A percentile compares a stretch with the other conserved stretches of the same genome.
Evolutionary conservation across 176 grass and related monocot species (phyloP).

Genomic region (Leersia perrieri): DNA sequence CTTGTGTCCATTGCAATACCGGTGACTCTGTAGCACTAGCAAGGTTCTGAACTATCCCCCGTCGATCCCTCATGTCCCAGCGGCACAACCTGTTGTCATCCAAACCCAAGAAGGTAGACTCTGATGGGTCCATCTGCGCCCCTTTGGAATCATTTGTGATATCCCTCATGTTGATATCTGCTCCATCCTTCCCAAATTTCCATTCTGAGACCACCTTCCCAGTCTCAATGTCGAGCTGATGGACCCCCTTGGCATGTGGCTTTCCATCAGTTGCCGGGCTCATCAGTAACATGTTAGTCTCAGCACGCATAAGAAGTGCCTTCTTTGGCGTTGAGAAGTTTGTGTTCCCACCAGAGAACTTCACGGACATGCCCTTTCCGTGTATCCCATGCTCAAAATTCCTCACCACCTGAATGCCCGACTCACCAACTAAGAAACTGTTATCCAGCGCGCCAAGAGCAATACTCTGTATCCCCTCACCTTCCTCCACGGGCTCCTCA

Average conservation of each 20-base stretch:
- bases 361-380: slow-evolving; percentile 75
- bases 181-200: slow-evolving; percentile 89
- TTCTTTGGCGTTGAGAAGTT: slow-evolving; percentile 72
- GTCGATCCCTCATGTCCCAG: slow-evolving; percentile 84
- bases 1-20: slow-evolving; percentile 80
- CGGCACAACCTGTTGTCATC: slow-evolving; percentile 81
- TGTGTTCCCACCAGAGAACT: slow-evolving; percentile 48
- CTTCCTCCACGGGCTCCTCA: slow-evolving; percentile 64
- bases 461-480: slow-evolving; percentile 68
- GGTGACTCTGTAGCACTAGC: slow-evolving; percentile 52
- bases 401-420: slow-evolving; percentile 62
- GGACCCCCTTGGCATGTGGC: slow-evolving; percentile 67
- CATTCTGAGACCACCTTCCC: slow-evolving; percentile 81
- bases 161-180: slow-evolving; percentile 83
- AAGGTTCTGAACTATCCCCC: slow-evolving; percentile 74
- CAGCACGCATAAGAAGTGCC: slow-evolving; percentile 83
- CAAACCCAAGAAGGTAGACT: slow-evolving; percentile 84
- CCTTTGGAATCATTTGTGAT: slow-evolving; percentile 90
- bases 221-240: slow-evolving; percentile 81
- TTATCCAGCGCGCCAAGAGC: slow-evolving; percentile 76
- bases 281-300: slow-evolving; percentile 95
- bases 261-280: slow-evolving; percentile 90
- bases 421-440: slow-evolving; percentile 69
- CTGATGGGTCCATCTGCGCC: slow-evolving; percentile 70
- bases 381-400: slow-evolving; percentile 89